Evolutionary conservation across 164 flowering plant species (phyloP).

Genomic region (Tinospora cordifolia): DNA sequence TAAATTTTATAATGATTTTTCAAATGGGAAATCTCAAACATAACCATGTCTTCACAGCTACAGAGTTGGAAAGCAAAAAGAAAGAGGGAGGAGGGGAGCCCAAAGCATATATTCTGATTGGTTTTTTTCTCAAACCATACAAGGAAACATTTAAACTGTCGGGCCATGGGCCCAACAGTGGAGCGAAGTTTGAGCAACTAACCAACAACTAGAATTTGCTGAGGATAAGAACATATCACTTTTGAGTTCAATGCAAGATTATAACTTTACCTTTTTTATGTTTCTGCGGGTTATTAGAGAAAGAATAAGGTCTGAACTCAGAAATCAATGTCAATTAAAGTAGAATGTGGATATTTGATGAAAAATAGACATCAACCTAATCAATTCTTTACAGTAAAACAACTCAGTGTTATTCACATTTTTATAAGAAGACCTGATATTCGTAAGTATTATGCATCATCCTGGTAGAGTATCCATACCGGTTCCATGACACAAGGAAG

Average conservation of each 20-base stretch:
- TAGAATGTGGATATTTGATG: neutral
- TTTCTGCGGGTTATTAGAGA: neutral
- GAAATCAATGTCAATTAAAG: neutral
- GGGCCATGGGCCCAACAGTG: too few relatives aligned
- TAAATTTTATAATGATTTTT: neutral
- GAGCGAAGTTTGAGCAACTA: too few relatives aligned
- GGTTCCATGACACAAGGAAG: conserved; percentile 91
- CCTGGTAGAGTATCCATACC: conserved; percentile 37
- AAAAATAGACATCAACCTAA: neutral
- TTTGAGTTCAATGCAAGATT: neutral
- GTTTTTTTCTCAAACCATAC: too few relatives aligned
- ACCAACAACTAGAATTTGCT: too few relatives aligned
- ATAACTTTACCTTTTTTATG: too few relatives aligned
- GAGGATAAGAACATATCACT: neutral
- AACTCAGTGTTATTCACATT: neutral
- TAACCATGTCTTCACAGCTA: neutral
- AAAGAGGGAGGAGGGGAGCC: too few relatives aligned
- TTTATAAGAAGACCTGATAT: neutral
- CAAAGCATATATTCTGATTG: too few relatives aligned
- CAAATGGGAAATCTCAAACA: neutral
- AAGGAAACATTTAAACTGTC: too few relatives aligned
- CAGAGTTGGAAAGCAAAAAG: too few relatives aligned
- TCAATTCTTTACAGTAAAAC: neutral
- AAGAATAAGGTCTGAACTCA: neutral
- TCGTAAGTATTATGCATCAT: neutral